Evolutionary conservation across 371 early-diverging fungal species (phyloP).

Genomic region (Mortierella sp.): DNA sequence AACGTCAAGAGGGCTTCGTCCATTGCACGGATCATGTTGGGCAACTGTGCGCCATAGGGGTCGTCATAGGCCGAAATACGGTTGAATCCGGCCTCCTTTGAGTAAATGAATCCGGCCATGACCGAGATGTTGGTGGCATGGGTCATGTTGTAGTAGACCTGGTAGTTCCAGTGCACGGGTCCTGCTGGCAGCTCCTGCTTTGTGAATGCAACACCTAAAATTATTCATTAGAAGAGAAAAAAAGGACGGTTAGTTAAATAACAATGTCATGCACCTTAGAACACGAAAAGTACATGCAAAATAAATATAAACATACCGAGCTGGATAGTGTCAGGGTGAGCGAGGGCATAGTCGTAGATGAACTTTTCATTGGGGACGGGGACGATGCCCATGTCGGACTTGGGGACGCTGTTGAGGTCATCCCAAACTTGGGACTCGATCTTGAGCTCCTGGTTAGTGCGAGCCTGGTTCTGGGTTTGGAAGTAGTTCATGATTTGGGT

Average conservation of each 20-base stretch:
- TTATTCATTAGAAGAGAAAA: too few relatives aligned
- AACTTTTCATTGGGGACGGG: slow-evolving; percentile 68
- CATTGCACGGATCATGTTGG: slow-evolving; percentile 71
- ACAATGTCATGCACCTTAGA: background rate
- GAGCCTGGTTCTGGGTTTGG: slow-evolving; percentile 46
- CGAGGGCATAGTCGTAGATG: slow-evolving; percentile 76
- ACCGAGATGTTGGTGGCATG: slow-evolving; percentile 65
- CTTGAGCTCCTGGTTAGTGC: slow-evolving; percentile 28
- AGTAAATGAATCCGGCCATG: slow-evolving; percentile 39
- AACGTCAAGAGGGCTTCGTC: slow-evolving; percentile 73
- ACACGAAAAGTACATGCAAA: background rate
- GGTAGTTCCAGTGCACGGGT: slow-evolving; percentile 68
- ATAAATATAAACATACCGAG: slow-evolving; percentile 58
- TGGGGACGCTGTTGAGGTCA: slow-evolving; percentile 58
- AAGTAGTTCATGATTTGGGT: slow-evolving; percentile 62
- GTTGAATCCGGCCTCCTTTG: slow-evolving; percentile 36
- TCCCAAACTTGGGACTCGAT: slow-evolving; percentile 32
- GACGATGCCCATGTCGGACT: slow-evolving; percentile 65
- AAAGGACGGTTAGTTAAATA: background rate
- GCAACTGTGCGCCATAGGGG: slow-evolving; percentile 64
- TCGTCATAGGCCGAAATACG: slow-evolving; percentile 53
- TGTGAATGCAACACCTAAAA: slow-evolving; percentile 58
- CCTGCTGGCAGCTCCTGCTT: slow-evolving; percentile 23
- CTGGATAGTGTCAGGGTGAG: slow-evolving; percentile 74
- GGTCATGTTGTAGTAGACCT: slow-evolving; percentile 77